phyloP scores from a whole-genome alignment of 495 filamentous ascomycete genomes.

The Podospora fimiseda region DNA sequence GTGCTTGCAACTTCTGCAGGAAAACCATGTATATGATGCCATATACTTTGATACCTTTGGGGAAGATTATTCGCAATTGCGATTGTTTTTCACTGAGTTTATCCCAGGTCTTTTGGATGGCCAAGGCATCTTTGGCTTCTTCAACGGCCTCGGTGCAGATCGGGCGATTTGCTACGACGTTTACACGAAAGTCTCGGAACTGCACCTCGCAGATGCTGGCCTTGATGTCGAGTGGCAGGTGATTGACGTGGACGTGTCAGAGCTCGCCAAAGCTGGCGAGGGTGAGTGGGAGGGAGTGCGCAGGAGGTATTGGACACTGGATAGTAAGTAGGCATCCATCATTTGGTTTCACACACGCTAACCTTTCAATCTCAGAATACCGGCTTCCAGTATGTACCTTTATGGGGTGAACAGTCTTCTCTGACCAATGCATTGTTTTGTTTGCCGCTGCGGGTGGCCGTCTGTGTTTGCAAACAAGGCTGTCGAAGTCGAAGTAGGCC shows the following conservation, averaged over 20 bases:
- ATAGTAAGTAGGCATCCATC: slow-evolving; percentile 41
- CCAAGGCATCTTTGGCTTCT: slow-evolving; percentile 79
- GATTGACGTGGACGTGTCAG: slow-evolving; percentile 59
- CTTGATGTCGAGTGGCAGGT: slow-evolving; percentile 84
- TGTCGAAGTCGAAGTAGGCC: slow-evolving; percentile 8
- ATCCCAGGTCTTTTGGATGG: slow-evolving; percentile 71
- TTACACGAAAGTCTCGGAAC: slow-evolving; percentile 84
- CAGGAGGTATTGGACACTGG: slow-evolving; percentile 80
- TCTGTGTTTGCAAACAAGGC: not conserved
- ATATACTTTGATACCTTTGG: slow-evolving; percentile 99
- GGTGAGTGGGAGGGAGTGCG: slow-evolving; percentile 79
- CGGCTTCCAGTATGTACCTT: slow-evolving; percentile 51
- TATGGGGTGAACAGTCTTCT: slow-evolving; percentile 40
- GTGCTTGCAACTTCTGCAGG: slow-evolving; percentile 60
- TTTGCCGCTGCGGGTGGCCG: too few species aligned
- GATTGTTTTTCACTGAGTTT: slow-evolving; percentile 80
- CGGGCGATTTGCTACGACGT: slow-evolving; percentile 90
- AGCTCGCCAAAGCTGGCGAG: slow-evolving; percentile 43
- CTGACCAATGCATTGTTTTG: not conserved
- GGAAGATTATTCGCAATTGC: slow-evolving; percentile 80
- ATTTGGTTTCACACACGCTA: not conserved
- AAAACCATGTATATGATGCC: slow-evolving; percentile 71
- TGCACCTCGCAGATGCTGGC: slow-evolving; percentile 86
- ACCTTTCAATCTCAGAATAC: slow-evolving; percentile 32
- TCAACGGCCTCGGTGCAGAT: slow-evolving; percentile 93